Conservation (phyloP, 306 rosid genomes). For the Cucurbita moschata region DNA sequence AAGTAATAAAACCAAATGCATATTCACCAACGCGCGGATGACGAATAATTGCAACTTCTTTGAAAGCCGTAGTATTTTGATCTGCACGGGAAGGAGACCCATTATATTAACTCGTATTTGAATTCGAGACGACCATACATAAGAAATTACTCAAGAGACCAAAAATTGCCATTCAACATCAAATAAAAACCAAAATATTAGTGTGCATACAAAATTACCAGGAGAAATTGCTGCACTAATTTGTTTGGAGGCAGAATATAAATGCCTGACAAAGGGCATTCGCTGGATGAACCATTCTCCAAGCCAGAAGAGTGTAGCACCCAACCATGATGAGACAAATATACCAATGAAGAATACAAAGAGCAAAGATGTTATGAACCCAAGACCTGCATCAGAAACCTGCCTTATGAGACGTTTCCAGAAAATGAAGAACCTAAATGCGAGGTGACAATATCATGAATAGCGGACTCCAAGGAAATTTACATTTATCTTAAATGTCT, state of each 20-base stretch:
- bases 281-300: constrained; percentile 88
- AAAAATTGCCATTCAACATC: constrained; percentile 3
- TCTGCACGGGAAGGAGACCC: constrained; percentile 31
- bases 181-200: constrained; percentile 2
- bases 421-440: not conserved
- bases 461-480: not conserved
- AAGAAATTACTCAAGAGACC: not conserved
- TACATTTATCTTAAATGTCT: not conserved
- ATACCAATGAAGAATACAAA: constrained; percentile 78
- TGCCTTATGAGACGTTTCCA: constrained; percentile 8
- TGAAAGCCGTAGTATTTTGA: constrained; percentile 84
- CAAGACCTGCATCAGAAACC: constrained; percentile 67
- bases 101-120: not conserved
- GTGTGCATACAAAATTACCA: constrained; percentile 22
- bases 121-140: not conserved
- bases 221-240: constrained; percentile 89
- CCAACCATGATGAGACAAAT: constrained; percentile 88
- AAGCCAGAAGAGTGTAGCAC: constrained; percentile 65
- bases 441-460: not conserved
- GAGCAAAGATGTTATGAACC: constrained; percentile 64
- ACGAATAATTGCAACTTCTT: constrained; percentile 85
- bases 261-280: constrained; percentile 85
- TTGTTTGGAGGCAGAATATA: constrained; percentile 88
- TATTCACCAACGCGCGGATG: constrained; percentile 90
- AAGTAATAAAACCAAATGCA: constrained; percentile 92